Conservation (phyloP, 495 filamentous ascomycete species). For the Pseudomonodictys pantanalensis region DNA sequence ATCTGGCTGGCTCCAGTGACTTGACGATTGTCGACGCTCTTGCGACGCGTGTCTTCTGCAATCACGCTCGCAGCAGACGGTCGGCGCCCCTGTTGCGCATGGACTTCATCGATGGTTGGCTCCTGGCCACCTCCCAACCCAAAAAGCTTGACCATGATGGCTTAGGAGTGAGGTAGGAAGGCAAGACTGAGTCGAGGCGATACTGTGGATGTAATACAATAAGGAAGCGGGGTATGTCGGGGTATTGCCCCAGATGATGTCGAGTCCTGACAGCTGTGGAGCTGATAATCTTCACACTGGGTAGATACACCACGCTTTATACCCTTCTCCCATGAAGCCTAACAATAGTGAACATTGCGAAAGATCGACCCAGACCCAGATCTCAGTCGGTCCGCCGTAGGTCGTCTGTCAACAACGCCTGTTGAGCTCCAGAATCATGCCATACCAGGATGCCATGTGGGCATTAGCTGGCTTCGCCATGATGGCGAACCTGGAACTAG, state of each 20-base stretch:
- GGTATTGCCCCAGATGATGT: not conserved
- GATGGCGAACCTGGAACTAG: no score
- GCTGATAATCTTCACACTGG: not conserved
- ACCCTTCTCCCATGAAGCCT: not conserved
- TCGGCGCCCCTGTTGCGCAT: conserved; percentile 36
- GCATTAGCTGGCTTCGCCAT: no score
- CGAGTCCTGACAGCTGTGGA: not conserved
- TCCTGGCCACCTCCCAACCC: conserved; percentile 23
- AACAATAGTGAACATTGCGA: not conserved
- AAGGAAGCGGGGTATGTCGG: no score
- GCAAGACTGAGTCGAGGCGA: no score
- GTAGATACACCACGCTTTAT: not conserved
- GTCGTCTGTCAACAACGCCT: no score
- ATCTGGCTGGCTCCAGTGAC: conserved; percentile 39
- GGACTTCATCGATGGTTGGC: conserved; percentile 36
- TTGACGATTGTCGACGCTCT: conserved; percentile 33
- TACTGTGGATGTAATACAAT: no score
- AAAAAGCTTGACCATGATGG: conserved; percentile 23
- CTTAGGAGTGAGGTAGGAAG: not conserved
- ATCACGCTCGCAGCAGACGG: conserved; percentile 36
- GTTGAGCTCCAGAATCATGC: no score
- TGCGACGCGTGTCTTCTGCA: conserved; percentile 29
- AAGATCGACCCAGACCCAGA: not conserved
- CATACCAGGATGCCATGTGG: no score
- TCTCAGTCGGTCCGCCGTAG: no score